Base-by-base conservation (phyloP, 768 basidiomycete genomes). In the Tylopilus sp. region DNA sequence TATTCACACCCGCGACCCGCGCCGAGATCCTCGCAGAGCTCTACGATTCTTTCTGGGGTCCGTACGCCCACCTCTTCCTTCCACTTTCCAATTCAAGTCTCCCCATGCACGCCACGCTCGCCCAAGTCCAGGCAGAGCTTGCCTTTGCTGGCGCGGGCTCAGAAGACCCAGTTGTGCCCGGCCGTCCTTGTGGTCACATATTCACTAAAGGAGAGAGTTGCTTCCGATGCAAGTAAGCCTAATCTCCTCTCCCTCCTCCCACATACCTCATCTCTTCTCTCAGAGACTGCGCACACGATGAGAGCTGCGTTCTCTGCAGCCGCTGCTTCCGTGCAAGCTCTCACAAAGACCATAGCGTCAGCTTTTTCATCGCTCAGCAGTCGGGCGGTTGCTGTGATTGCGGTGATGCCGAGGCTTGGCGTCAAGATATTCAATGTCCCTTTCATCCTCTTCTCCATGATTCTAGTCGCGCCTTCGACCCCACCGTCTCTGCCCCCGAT, bases 341-440 rank as follows among this genome's bases (percentile, higher is more conserved):
- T 50, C 95, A 98, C 65, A 71, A 74, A 20, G 84, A 83, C 40
- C 95, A 98, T 72, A 95, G 92, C 57, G 84, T 98, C 59, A 87
- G 88, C 52, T 95, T 98, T 73, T 92, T 91, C 69, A 88, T 95
- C 58, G 86, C 89, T 8, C 90, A 91, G 51, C 93, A 97, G 59
- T 86, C 89, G 0, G 89, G 93, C 7, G 90, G 93, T 5, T 94
- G 91, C 59, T 99, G 97, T 64, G 94, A 98, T 69, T 98, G 95
- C 60, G 93, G 93, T 15, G 95, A 98, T 62, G 75, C 79, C 21
- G 88, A 95, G 62, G 91, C 91, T 2, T 98, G 94, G 93, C 79
- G 83, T 30, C 61, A 65, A 6, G 73, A 80, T 6, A 77, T 89
- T 15, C 68, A 74, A 12, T 95, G 92, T 66, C 83, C 85, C 0